phyloP scores from a whole-genome alignment of 768 basidiomycete genomes.

The Collybia sordida region DNA sequence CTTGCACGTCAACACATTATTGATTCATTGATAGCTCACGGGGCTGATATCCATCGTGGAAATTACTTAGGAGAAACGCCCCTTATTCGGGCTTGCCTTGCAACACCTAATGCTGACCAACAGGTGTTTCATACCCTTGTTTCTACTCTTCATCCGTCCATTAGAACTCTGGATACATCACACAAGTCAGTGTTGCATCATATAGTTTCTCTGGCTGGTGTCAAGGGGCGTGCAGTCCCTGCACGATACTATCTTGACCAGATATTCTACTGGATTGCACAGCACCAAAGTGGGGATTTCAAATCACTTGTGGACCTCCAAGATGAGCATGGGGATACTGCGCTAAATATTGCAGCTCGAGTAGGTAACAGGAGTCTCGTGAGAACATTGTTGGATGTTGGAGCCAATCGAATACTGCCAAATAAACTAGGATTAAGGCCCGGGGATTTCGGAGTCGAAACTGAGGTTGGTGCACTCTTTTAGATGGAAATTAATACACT shows the following conservation, averaged over 20 bases:
- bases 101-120: conserved; percentile 81
- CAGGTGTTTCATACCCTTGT: conserved; percentile 74
- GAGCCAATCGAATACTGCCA: conserved; percentile 83
- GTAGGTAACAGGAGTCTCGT: conserved; percentile 91
- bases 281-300: conserved; percentile 75
- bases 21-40: conserved; percentile 66
- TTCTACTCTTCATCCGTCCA: conserved; percentile 62
- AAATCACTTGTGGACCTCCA: conserved; percentile 83
- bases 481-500: background rate
- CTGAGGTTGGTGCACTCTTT: conserved; percentile 57
- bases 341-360: conserved; percentile 91
- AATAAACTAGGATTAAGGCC: conserved; percentile 95
- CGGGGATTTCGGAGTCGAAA: conserved; percentile 93
- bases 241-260: conserved; percentile 93
- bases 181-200: conserved; percentile 90
- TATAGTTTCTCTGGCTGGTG: conserved; percentile 84
- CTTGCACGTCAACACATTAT: conserved; percentile 71
- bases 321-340: conserved; percentile 95
- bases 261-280: conserved; percentile 83
- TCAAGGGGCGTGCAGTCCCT: conserved; percentile 80
- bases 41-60: conserved; percentile 88
- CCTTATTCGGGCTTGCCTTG: conserved; percentile 87
- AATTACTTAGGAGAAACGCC: conserved; percentile 95
- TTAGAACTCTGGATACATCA: conserved; percentile 87
- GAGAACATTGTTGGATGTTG: conserved; percentile 83